Evolutionary conservation across 2,329 filamentous ascomycete genomes (phyloP).

Genomic region (Diaporthe amygdali): DNA sequence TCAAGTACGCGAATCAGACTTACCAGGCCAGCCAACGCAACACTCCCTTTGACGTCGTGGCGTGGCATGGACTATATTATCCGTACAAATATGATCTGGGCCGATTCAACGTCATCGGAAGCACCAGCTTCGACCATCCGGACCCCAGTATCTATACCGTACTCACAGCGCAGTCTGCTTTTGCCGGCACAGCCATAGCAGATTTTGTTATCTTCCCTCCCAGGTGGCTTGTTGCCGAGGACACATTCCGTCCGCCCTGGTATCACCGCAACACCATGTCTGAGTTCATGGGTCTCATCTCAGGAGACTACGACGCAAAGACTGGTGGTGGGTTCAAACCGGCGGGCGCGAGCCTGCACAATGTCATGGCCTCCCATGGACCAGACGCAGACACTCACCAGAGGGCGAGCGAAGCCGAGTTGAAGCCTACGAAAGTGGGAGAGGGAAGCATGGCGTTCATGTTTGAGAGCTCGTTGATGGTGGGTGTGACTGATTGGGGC

Average conservation of each 20-base stretch:
- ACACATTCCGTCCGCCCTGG: slow-evolving; percentile 63
- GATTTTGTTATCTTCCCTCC: slow-evolving; percentile 67
- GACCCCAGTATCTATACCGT: slow-evolving; percentile 70
- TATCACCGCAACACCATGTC: slow-evolving; percentile 60
- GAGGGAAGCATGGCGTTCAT: slow-evolving; percentile 69
- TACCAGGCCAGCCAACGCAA: slow-evolving; percentile 65
- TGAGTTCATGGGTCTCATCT: slow-evolving; percentile 53
- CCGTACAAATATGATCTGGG: slow-evolving; percentile 73
- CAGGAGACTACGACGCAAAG: slow-evolving; percentile 66
- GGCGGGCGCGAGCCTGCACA: slow-evolving; percentile 68
- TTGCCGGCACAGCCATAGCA: no score
- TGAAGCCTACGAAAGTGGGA: slow-evolving; percentile 63
- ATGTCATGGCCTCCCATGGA: slow-evolving; percentile 72
- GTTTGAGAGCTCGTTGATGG: slow-evolving; percentile 73
- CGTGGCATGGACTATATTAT: slow-evolving; percentile 69
- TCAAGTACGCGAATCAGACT: slow-evolving; percentile 64
- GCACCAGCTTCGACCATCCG: slow-evolving; percentile 67
- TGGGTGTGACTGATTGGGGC: slow-evolving; percentile 76
- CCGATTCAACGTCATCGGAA: slow-evolving; percentile 67
- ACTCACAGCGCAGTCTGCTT: slow-evolving; percentile 56
- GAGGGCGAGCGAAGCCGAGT: slow-evolving; percentile 59
- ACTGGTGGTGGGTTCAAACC: slow-evolving; percentile 62
- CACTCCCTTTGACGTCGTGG: slow-evolving; percentile 69
- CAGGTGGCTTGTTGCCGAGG: slow-evolving; percentile 61
- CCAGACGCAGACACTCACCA: slow-evolving; percentile 63